Percentiles rank a stretch among this genome's conserved stretches.
Conservation (phyloP, 2,329 filamentous ascomycete species). For the Colletotrichum lindemuthianum region DNA sequence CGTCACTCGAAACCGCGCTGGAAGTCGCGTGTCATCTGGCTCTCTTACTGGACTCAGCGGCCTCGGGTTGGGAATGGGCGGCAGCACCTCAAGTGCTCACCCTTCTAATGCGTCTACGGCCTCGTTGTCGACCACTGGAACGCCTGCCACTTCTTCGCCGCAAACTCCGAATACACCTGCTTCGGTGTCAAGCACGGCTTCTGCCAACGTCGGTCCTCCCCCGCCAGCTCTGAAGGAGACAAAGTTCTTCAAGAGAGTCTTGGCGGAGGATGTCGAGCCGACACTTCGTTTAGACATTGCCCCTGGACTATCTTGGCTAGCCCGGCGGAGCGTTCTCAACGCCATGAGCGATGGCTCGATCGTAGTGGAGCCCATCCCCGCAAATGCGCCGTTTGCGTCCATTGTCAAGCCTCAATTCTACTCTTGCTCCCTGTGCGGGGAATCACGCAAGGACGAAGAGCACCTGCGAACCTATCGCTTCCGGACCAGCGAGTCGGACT, state of each 20-base stretch:
- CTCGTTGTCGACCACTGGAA: conserved; percentile 62
- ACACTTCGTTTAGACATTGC: conserved; percentile 89
- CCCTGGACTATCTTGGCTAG: conserved; percentile 93
- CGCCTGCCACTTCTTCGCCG: conserved; percentile 62
- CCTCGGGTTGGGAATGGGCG: conserved; percentile 56
- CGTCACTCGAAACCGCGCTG: conserved; percentile 68
- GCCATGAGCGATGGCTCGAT: conserved; percentile 87
- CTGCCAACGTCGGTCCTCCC: conserved; percentile 45
- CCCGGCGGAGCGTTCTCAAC: conserved; percentile 83
- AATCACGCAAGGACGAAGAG: conserved; percentile 74
- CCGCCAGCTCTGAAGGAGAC: conserved; percentile 83
- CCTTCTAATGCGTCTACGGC: conserved; percentile 69
- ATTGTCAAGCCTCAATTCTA: conserved; percentile 65
- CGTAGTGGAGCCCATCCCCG: conserved; percentile 87
- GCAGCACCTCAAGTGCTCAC: conserved; percentile 57
- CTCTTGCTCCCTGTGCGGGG: conserved; percentile 89
- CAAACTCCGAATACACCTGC: conserved; percentile 68
- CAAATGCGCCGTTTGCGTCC: conserved; percentile 60
- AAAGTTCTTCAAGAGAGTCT: conserved; percentile 90
- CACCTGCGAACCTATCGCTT: conserved; percentile 88
- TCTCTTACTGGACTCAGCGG: conserved; percentile 65
- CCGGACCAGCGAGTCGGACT: conserved; percentile 85
- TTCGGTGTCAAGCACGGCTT: conserved; percentile 59
- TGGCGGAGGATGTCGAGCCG: conserved; percentile 93
- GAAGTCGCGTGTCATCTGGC: conserved; percentile 75